phyloP scores from a whole-genome alignment of 2,329 filamentous ascomycete genomes.

The Calonectria multiphialidica region DNA sequence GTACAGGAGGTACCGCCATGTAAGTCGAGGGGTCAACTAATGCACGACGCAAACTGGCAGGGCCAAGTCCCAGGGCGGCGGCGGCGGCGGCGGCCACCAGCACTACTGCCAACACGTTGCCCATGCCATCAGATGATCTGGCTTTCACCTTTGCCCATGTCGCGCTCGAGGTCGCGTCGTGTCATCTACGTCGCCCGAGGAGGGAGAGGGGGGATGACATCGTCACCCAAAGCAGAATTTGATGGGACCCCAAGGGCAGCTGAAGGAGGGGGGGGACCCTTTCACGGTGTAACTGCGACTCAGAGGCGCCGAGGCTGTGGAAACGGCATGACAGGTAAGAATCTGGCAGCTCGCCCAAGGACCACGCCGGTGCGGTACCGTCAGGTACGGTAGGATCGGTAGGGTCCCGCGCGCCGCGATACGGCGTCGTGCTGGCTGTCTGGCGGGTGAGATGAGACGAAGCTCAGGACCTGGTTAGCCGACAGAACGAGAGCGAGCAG shows the following conservation, averaged over 20 bases:
- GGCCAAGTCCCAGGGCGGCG: slow-evolving; percentile 37
- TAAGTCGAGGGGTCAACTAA: slow-evolving; percentile 41
- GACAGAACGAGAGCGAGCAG: background rate
- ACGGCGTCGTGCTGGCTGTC: background rate
- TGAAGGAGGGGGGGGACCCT: slow-evolving; percentile 26
- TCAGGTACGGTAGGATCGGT: slow-evolving; percentile 1
- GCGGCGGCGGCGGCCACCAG: slow-evolving; percentile 24
- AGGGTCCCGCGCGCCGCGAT: background rate
- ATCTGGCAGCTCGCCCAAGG: background rate
- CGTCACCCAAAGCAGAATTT: slow-evolving; percentile 9
- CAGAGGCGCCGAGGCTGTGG: slow-evolving; percentile 19
- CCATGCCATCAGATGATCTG: slow-evolving; percentile 27
- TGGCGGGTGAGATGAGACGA: slow-evolving; percentile 6
- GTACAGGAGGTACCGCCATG: slow-evolving; percentile 14
- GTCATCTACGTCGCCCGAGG: slow-evolving; percentile 13
- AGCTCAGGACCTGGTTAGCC: slow-evolving; percentile 3
- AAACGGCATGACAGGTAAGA: slow-evolving; percentile 13
- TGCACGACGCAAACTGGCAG: slow-evolving; percentile 34
- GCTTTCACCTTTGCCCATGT: slow-evolving; percentile 27
- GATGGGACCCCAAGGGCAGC: slow-evolving; percentile 22
- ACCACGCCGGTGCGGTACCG: background rate
- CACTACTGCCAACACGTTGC: slow-evolving; percentile 20
- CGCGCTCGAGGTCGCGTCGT: slow-evolving; percentile 19
- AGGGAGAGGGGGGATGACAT: slow-evolving; percentile 18
- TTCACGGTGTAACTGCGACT: slow-evolving; percentile 15